Conservation (phyloP, 192 early-diverging fungal genomes). For the Obelidium mucronatum region DNA sequence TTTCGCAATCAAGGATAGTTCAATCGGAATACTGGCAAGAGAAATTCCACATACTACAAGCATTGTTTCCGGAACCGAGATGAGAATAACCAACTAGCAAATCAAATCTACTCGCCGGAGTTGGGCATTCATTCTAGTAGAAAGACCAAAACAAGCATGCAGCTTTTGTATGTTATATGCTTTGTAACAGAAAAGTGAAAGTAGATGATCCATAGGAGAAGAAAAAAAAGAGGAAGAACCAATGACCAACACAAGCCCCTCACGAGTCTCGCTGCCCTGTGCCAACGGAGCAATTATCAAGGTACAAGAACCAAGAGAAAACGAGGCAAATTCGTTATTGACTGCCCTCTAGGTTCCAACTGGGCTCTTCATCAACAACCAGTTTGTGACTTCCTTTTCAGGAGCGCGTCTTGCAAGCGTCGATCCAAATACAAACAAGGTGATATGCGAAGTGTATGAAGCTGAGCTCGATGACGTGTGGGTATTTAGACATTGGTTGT, state of each 20-base stretch:
- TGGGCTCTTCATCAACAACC: neutral
- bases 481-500: neutral
- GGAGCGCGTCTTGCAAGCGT: neutral
- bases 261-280: too few species aligned
- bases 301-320: too few species aligned
- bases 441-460: neutral
- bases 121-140: constrained; percentile 40
- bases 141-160: too few species aligned
- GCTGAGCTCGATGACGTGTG: neutral
- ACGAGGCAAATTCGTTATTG: too few species aligned
- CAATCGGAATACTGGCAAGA: constrained; percentile 38
- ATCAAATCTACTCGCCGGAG: constrained; percentile 51
- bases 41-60: constrained; percentile 32
- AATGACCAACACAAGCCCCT: too few species aligned
- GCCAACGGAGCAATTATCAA: too few species aligned
- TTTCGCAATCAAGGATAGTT: constrained; percentile 26
- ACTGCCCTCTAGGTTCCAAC: too few species aligned
- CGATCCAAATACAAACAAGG: constrained; percentile 5
- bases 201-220: too few species aligned
- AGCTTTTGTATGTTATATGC: too few species aligned
- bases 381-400: constrained; percentile 4
- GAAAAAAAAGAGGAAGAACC: too few species aligned
- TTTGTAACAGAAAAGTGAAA: too few species aligned
- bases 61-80: constrained; percentile 41
- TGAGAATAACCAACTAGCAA: constrained; percentile 53